A percentile compares a stretch with the other conserved stretches of the same genome.
Conservation (phyloP, 495 filamentous ascomycete species). For the Talaromyces thailandensis region DNA sequence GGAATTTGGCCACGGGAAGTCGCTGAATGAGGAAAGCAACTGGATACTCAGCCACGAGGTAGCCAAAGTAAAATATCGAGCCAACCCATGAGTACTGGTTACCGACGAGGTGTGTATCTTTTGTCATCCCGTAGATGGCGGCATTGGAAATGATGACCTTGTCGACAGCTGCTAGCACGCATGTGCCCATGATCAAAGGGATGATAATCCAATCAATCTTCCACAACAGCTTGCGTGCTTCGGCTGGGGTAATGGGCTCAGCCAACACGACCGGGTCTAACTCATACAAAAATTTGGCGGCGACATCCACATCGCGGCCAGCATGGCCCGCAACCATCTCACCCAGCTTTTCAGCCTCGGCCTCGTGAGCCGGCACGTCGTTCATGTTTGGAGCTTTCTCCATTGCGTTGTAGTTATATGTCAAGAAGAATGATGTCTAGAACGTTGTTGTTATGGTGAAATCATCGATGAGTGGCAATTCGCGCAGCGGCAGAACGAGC, state of each 20-base stretch:
- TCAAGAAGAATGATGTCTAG: not conserved
- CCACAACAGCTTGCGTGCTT: conserved; percentile 19
- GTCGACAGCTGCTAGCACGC: conserved; percentile 21
- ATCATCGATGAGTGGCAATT: not conserved
- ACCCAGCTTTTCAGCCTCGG: not conserved
- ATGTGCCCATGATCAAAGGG: conserved; percentile 24
- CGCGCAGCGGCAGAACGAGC: not conserved
- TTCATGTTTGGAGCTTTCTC: not conserved
- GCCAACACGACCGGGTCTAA: conserved; percentile 2
- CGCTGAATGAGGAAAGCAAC: conserved; percentile 44
- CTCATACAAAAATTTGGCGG: conserved; percentile 10
- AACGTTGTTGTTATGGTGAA: not conserved
- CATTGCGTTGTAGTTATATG: not conserved
- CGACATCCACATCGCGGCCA: conserved; percentile 12
- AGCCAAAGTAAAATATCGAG: conserved; percentile 31
- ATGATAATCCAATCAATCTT: conserved; percentile 26
- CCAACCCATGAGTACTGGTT: conserved; percentile 20
- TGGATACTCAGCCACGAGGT: conserved; percentile 42
- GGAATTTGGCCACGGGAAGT: conserved; percentile 44
- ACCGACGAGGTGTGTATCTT: conserved; percentile 14
- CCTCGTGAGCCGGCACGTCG: not conserved
- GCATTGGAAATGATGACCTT: conserved; percentile 26
- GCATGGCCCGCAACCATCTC: not conserved
- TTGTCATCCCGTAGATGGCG: conserved; percentile 20
- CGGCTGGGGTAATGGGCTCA: conserved; percentile 10